Conservation (phyloP, 2,329 filamentous ascomycete species). For the Emydomyces testavorans region DNA sequence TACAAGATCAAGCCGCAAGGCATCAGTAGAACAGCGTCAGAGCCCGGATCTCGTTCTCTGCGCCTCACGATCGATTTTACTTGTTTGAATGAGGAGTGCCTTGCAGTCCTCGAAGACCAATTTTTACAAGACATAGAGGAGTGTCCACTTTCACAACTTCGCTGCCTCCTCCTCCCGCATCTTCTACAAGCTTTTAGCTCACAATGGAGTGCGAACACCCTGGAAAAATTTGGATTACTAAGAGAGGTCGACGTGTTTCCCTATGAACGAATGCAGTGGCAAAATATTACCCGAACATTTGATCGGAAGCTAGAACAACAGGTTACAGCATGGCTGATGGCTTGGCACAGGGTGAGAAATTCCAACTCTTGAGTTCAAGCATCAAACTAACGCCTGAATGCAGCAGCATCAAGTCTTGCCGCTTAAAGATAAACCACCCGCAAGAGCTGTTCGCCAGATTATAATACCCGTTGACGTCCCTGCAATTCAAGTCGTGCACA, state of each 20-base stretch:
- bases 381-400: not conserved
- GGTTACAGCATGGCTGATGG: conserved; percentile 24
- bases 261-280: conserved; percentile 46
- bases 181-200: conserved; percentile 39
- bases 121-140: conserved; percentile 39
- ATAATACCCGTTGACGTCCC: conserved; percentile 85
- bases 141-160: conserved; percentile 38
- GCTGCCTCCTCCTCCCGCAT: conserved; percentile 42
- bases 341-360: conserved; percentile 45
- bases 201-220: conserved; percentile 38
- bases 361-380: not conserved
- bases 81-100: conserved; percentile 62
- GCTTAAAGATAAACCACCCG: conserved; percentile 24
- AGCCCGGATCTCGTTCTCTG: conserved; percentile 36
- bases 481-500: conserved; percentile 69
- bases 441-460: conserved; percentile 49
- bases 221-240: conserved; percentile 45
- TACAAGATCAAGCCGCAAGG: conserved; percentile 54
- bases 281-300: conserved; percentile 41
- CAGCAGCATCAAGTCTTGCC: conserved; percentile 27
- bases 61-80: conserved; percentile 63
- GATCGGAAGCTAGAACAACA: conserved; percentile 34
- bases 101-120: conserved; percentile 35
- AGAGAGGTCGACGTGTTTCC: conserved; percentile 42
- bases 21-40: conserved; percentile 20